Conservation (phyloP, 2,329 filamentous ascomycete species). For the Paraphaeosphaeria minitans region DNA sequence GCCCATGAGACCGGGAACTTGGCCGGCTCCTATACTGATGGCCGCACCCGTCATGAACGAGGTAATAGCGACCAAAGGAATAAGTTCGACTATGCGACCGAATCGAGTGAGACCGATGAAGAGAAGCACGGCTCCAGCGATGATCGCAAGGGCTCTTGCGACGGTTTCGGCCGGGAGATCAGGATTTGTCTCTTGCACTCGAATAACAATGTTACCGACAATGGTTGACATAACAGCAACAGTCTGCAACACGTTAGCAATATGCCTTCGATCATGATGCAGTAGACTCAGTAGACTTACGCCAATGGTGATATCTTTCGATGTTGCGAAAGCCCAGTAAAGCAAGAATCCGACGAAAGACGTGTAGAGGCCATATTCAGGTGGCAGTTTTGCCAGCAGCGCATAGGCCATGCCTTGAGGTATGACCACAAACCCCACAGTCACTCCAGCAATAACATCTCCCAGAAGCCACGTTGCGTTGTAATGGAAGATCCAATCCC, state of each 20-base stretch:
- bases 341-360: conserved; percentile 94
- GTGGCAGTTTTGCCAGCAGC: conserved; percentile 75
- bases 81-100: conserved; percentile 93
- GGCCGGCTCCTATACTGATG: conserved; percentile 83
- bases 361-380: conserved; percentile 87
- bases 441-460: conserved; percentile 84
- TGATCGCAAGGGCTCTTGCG: conserved; percentile 78
- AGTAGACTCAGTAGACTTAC: conserved; percentile 57
- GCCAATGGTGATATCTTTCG: conserved; percentile 98
- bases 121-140: conserved; percentile 78
- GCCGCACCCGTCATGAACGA: conserved; percentile 99
- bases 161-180: conserved; percentile 57
- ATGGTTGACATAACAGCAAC: conserved; percentile 95
- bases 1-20: conserved; percentile 82
- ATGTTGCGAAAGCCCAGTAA: conserved; percentile 98
- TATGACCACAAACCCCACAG: conserved; percentile 81
- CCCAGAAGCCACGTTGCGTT: conserved; percentile 88
- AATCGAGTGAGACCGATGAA: conserved; percentile 78
- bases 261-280: neutral
- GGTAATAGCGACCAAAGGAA: conserved; percentile 86
- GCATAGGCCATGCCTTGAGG: conserved; percentile 98
- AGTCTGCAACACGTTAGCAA: conserved; percentile 58
- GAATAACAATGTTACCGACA: conserved; percentile 77
- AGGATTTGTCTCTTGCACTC: conserved; percentile 59
- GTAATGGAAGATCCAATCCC: conserved; percentile 87